Evolutionary conservation across 192 early-diverging fungal species (phyloP).

Genomic region (Anaeromyces robustus): DNA sequence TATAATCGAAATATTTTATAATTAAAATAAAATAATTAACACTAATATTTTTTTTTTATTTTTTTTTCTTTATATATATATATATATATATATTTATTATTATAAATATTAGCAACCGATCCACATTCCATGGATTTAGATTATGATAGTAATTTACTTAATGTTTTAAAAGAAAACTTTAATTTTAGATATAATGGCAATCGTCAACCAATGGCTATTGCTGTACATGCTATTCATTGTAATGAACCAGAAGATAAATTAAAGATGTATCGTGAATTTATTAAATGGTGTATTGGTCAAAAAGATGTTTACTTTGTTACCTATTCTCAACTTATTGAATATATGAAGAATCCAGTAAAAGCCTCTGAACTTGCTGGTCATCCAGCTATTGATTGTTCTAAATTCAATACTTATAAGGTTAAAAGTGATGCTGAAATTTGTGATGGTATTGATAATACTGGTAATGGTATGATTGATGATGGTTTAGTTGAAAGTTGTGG

Average conservation of each 20-base stretch:
- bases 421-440: slow-evolving; percentile 48
- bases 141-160: slow-evolving; percentile 13
- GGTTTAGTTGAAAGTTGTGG: slow-evolving; percentile 23
- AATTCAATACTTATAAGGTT: slow-evolving; percentile 39
- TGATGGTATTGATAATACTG: slow-evolving; percentile 42
- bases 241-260: slow-evolving; percentile 9
- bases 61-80: no score
- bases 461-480: slow-evolving; percentile 14
- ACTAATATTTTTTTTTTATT: no score
- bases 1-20: no score
- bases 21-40: no score
- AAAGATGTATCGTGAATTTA: slow-evolving; percentile 21
- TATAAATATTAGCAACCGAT: slow-evolving; percentile 13
- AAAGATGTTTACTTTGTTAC: slow-evolving; percentile 61
- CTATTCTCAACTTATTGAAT: slow-evolving; percentile 45
- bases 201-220: slow-evolving; percentile 32
- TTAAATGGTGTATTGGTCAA: slow-evolving; percentile 27
- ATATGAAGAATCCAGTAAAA: slow-evolving; percentile 67
- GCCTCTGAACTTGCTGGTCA: slow-evolving; percentile 41
- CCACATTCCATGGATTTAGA: slow-evolving; percentile 37
- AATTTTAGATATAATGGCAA: slow-evolving; percentile 22
- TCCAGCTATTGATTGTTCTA: slow-evolving; percentile 15
- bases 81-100: slow-evolving; percentile 32
- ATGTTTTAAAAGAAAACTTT: slow-evolving; percentile 35
- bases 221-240: slow-evolving; percentile 21